Evolutionary conservation across 257 asterid species (phyloP).

Genomic region (Voacanga thouarsii): DNA sequence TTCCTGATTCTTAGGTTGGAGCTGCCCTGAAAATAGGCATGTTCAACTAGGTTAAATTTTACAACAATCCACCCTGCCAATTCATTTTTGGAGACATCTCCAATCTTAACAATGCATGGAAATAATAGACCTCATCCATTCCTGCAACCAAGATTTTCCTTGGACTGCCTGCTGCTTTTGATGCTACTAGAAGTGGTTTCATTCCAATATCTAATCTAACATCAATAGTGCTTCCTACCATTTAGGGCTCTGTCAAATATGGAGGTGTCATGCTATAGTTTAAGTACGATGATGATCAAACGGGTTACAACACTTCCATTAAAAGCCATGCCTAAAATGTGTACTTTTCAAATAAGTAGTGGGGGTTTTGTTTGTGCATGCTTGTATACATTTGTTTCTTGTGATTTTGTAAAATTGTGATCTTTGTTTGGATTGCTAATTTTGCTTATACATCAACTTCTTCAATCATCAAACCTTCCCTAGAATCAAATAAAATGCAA

Average conservation of each 20-base stretch:
- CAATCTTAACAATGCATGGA: constrained; percentile 39
- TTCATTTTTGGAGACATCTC: constrained; percentile 24
- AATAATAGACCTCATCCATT: constrained; percentile 43
- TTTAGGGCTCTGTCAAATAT: constrained; percentile 49
- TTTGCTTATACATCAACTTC: too few relatives aligned
- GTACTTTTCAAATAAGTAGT: neutral
- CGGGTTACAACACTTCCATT: constrained; percentile 53
- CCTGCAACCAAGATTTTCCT: constrained; percentile 44
- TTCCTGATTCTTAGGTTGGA: constrained; percentile 53
- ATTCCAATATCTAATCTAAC: constrained; percentile 41
- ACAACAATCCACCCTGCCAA: constrained; percentile 57
- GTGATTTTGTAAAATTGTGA: neutral
- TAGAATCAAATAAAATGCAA: too few relatives aligned
- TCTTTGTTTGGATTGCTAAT: too few relatives aligned
- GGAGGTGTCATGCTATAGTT: constrained; percentile 73
- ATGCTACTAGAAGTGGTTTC: constrained; percentile 58
- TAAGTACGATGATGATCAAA: constrained; percentile 48
- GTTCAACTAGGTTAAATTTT: constrained; percentile 62
- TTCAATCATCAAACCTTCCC: too few relatives aligned
- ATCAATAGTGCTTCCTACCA: constrained; percentile 45
- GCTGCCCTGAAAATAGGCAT: constrained; percentile 48
- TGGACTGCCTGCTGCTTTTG: constrained; percentile 57
- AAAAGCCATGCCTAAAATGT: constrained; percentile 37
- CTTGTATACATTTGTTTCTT: neutral
- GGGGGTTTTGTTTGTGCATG: neutral